Percentiles rank a stretch among this genome's conserved stretches.
Conservation (phyloP, 1,139 yeast species). For the Yamadazyma atlantica region DNA sequence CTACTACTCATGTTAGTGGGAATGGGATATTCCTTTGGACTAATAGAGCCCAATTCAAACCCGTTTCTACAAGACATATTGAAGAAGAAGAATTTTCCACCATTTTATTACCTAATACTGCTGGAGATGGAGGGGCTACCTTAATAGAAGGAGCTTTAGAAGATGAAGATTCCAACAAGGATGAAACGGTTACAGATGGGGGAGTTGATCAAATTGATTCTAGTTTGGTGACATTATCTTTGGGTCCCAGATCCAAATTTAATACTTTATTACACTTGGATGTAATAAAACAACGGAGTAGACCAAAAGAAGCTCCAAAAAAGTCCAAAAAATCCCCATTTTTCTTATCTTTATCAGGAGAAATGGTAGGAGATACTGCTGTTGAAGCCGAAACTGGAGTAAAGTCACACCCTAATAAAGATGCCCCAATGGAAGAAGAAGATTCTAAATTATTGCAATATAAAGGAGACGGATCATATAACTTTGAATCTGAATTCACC, state of each 20-base stretch:
- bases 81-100: conserved; percentile 70
- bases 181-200: conserved; percentile 16
- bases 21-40: conserved; percentile 94
- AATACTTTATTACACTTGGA: conserved; percentile 80
- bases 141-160: conserved; percentile 75
- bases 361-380: conserved; percentile 69
- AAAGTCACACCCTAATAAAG: conserved; percentile 5
- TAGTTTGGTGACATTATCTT: conserved; percentile 68
- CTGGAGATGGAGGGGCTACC: conserved; percentile 79
- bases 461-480: conserved; percentile 22
- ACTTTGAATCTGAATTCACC: conserved; percentile 78
- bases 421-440: conserved; percentile 15
- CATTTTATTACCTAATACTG: conserved; percentile 66
- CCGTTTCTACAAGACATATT: conserved; percentile 71
- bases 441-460: conserved; percentile 28
- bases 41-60: conserved; percentile 79
- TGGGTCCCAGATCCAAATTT: conserved; percentile 76
- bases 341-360: conserved; percentile 64
- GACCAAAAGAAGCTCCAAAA: conserved; percentile 86
- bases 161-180: conserved; percentile 23
- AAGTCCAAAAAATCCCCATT: conserved; percentile 87
- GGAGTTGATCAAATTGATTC: conserved; percentile 60
- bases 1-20: conserved; percentile 89
- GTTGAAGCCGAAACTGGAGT: conserved; percentile 54
- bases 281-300: conserved; percentile 79